Evolutionary conservation across 495 filamentous ascomycete genomes (phyloP).

Genomic region (Pyrenopolyporus hunteri): DNA sequence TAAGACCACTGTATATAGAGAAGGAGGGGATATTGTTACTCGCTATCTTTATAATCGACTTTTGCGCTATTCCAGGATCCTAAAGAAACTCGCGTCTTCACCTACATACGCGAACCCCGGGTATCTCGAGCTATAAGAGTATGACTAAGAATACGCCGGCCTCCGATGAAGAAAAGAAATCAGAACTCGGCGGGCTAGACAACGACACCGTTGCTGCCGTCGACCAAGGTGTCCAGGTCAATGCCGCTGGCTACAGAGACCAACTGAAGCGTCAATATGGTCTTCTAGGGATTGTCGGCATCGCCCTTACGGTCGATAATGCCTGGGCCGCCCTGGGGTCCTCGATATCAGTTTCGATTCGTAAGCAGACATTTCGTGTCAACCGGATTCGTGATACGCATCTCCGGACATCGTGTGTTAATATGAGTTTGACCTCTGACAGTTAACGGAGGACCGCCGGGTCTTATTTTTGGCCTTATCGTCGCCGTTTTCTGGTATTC

Average conservation of each 20-base stretch:
- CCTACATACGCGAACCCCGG: neutral
- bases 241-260: conserved; percentile 62
- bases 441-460: conserved; percentile 64
- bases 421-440: neutral
- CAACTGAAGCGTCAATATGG: conserved; percentile 62
- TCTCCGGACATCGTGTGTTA: neutral
- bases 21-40: too few relatives aligned
- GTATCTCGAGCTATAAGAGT: neutral
- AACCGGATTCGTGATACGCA: neutral
- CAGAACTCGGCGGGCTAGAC: conserved; percentile 31
- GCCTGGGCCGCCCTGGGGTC: conserved; percentile 63
- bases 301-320: conserved; percentile 61
- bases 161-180: conserved; percentile 43
- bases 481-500: conserved; percentile 53
- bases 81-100: too few relatives aligned
- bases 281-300: conserved; percentile 57
- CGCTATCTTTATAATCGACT: too few relatives aligned
- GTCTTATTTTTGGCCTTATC: conserved; percentile 61
- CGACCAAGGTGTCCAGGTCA: conserved; percentile 50
- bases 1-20: too few relatives aligned
- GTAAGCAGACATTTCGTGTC: conserved; percentile 42
- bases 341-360: conserved; percentile 58
- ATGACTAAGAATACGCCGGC: conserved; percentile 39
- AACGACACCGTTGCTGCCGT: conserved; percentile 46
- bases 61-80: too few relatives aligned